Evolutionary conservation across 1,284 basidiomycete genomes (phyloP).

Genomic region (Cutaneotrichosporon sp.): DNA sequence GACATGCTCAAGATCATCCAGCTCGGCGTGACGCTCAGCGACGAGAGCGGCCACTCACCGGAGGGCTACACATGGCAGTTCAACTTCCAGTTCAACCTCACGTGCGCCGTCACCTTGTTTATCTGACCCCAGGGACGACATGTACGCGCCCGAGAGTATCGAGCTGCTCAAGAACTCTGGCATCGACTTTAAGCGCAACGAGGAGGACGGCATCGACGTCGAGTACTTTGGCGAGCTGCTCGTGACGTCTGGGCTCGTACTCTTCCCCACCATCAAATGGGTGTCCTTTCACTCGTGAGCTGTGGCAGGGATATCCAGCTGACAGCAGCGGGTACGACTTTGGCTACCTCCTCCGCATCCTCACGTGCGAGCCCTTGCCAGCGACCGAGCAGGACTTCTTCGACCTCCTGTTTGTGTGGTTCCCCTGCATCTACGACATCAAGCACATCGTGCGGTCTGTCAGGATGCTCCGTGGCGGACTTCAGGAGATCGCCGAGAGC

Average conservation of each 20-base stretch:
- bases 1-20: constrained; percentile 98
- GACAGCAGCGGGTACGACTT: constrained; percentile 80
- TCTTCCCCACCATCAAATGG: constrained; percentile 90
- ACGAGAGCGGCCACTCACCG: constrained; percentile 87
- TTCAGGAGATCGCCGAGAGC: constrained; percentile 96
- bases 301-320: constrained; percentile 48
- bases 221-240: constrained; percentile 96
- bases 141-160: constrained; percentile 96
- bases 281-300: constrained; percentile 87
- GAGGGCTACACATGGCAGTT: constrained; percentile 98
- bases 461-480: constrained; percentile 86
- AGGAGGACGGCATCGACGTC: constrained; percentile 86
- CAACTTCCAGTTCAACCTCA: constrained; percentile 91
- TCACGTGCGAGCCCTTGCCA: constrained; percentile 85
- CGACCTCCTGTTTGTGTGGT: constrained; percentile 84
- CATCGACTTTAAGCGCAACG: constrained; percentile 90
- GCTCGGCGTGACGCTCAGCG: constrained; percentile 89
- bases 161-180: constrained; percentile 92
- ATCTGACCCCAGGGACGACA: constrained; percentile 70
- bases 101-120: constrained; percentile 58
- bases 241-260: constrained; percentile 91
- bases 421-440: constrained; percentile 95
- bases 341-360: constrained; percentile 94
- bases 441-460: constrained; percentile 90
- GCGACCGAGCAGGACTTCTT: constrained; percentile 89